Conservation (phyloP, 2,329 filamentous ascomycete species). For the Ophiognomonia clavigignenti-juglandacearum region DNA sequence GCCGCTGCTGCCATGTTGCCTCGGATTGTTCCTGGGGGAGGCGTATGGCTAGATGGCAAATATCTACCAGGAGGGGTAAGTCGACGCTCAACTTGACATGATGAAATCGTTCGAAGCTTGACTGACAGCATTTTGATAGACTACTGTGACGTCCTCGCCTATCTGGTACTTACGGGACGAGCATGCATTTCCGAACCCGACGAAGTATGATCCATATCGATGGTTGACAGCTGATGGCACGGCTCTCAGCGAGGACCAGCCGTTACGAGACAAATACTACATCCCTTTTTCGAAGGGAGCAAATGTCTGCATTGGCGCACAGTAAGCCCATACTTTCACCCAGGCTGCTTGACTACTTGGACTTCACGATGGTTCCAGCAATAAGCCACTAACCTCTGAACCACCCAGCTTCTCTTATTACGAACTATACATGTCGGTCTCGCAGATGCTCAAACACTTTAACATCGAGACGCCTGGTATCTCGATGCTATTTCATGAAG, state of each 20-base stretch:
- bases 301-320: slow-evolving; percentile 23
- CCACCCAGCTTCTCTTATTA: slow-evolving; percentile 7
- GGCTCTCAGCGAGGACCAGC: slow-evolving; percentile 10
- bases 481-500: no score
- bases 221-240: slow-evolving; percentile 18
- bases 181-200: slow-evolving; percentile 21
- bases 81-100: not conserved
- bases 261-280: slow-evolving; percentile 23
- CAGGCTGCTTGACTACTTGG: no score
- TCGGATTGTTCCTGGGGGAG: slow-evolving; percentile 20
- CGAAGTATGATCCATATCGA: slow-evolving; percentile 22
- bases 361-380: no score
- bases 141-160: slow-evolving; percentile 23
- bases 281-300: slow-evolving; percentile 26
- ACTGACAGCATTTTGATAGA: slow-evolving; percentile 10
- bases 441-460: slow-evolving; percentile 1
- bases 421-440: slow-evolving; percentile 2
- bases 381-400: no score
- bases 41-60: slow-evolving; percentile 19
- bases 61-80: slow-evolving; percentile 21
- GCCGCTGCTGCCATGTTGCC: slow-evolving; percentile 24
- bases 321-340: slow-evolving; percentile 17
- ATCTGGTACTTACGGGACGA: slow-evolving; percentile 26
- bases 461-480: slow-evolving; percentile 1
- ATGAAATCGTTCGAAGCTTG: not conserved